Evolutionary conservation across 768 basidiomycete species (phyloP).

Genomic region (Hygrocybe punicea): DNA sequence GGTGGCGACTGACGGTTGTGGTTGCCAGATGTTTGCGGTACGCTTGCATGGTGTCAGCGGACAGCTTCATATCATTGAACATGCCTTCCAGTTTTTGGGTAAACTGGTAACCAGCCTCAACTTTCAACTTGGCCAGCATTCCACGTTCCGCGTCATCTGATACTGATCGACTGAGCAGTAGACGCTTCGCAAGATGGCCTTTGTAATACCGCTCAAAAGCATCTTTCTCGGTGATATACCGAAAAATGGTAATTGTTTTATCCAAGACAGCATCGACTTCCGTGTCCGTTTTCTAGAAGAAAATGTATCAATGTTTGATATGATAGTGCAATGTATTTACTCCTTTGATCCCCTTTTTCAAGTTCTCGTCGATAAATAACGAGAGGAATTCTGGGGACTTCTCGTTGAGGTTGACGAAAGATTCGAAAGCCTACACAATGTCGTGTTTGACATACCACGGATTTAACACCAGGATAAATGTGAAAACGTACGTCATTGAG

Average conservation of each 20-base stretch:
- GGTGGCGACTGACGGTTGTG: conserved; percentile 49
- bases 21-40: conserved; percentile 63
- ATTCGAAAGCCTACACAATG: conserved; percentile 73
- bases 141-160: conserved; percentile 97
- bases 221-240: conserved; percentile 92
- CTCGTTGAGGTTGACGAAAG: conserved; percentile 84
- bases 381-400: conserved; percentile 94
- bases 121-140: conserved; percentile 95
- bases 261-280: conserved; percentile 89
- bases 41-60: conserved; percentile 71
- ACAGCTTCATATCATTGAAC: conserved; percentile 96
- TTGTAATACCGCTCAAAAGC: conserved; percentile 99
- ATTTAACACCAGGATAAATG: not conserved
- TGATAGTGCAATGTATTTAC: conserved; percentile 46
- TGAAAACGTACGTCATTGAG: conserved; percentile 70
- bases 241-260: conserved; percentile 94
- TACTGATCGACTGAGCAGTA: conserved; percentile 80
- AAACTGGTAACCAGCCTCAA: conserved; percentile 95
- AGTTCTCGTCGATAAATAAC: conserved; percentile 92
- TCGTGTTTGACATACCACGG: not conserved
- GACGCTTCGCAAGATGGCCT: conserved; percentile 87
- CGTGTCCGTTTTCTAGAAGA: conserved; percentile 80
- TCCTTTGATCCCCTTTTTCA: conserved; percentile 91
- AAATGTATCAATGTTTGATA: conserved; percentile 1
- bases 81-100: conserved; percentile 98